Evolutionary conservation across 1,284 basidiomycete genomes (phyloP).

Genomic region (Inonotus hispidus): DNA sequence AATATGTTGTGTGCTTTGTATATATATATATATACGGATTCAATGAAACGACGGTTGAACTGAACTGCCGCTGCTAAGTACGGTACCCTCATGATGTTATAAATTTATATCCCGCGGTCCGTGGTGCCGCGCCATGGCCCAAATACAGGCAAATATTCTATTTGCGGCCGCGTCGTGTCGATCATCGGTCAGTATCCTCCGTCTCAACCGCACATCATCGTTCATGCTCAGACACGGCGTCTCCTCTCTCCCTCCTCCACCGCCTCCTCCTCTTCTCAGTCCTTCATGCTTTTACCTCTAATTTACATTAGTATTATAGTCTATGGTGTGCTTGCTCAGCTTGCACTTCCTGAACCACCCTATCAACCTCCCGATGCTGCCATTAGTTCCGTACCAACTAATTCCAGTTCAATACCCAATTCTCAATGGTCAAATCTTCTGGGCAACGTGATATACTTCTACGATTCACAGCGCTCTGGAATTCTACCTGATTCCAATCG

Average conservation of each 20-base stretch:
- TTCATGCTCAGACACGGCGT: neutral
- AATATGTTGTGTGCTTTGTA: no score
- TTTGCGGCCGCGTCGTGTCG: neutral
- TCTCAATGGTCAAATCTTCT: constrained; percentile 77
- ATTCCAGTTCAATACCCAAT: constrained; percentile 46
- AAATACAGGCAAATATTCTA: neutral
- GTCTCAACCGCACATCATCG: neutral
- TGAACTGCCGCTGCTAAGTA: no score
- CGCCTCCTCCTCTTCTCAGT: neutral
- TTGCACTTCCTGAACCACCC: constrained; percentile 56
- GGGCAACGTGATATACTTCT: constrained; percentile 82
- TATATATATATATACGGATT: no score
- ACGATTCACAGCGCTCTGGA: constrained; percentile 87
- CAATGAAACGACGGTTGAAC: no score
- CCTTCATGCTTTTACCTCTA: neutral
- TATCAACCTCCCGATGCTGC: constrained; percentile 61
- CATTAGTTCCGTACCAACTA: constrained; percentile 47
- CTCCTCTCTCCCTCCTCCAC: neutral
- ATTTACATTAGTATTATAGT: neutral
- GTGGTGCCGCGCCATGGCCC: no score
- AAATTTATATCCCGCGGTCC: no score
- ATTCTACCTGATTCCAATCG: constrained; percentile 64
- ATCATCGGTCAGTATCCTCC: constrained; percentile 1
- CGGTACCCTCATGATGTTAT: no score
- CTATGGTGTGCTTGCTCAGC: constrained; percentile 32